Evolutionary conservation across 2,329 filamentous ascomycete species (phyloP).

Genomic region (Aspergillus hiratsukae): DNA sequence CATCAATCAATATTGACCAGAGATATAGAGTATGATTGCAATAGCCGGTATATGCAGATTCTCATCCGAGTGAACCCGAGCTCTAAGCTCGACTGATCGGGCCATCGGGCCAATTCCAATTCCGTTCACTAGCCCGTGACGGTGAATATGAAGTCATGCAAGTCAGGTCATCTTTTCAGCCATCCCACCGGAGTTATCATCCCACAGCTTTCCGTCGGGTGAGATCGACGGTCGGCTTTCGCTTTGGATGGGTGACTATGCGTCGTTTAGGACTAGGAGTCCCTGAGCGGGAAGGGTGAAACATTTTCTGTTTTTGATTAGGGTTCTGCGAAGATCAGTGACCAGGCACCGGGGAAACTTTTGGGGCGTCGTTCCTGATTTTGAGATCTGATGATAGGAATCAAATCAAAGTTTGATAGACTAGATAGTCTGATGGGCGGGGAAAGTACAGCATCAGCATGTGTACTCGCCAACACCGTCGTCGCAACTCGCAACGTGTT

Average conservation of each 20-base stretch:
- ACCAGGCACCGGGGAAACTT: background rate
- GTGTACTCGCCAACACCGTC: background rate
- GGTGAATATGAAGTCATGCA: background rate
- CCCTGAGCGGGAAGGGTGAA: constrained; percentile 4
- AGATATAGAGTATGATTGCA: background rate
- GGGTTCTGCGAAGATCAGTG: background rate
- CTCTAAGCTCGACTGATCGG: background rate
- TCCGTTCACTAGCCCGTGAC: background rate
- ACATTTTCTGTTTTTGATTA: constrained; percentile 8
- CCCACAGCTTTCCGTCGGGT: background rate
- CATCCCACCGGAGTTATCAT: background rate
- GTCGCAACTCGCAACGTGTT: background rate
- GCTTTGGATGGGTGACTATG: background rate
- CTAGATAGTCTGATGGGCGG: background rate
- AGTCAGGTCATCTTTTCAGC: background rate
- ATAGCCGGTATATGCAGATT: background rate
- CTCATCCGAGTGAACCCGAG: background rate
- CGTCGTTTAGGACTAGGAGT: background rate
- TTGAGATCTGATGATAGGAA: background rate
- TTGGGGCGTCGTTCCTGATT: background rate
- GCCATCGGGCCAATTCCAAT: background rate
- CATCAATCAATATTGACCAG: background rate
- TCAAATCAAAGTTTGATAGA: background rate
- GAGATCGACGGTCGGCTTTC: background rate
- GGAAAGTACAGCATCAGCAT: no score